Evolutionary conservation across 2,329 filamentous ascomycete genomes (phyloP).

Genomic region (Phyllosticta paracitricarpa): DNA sequence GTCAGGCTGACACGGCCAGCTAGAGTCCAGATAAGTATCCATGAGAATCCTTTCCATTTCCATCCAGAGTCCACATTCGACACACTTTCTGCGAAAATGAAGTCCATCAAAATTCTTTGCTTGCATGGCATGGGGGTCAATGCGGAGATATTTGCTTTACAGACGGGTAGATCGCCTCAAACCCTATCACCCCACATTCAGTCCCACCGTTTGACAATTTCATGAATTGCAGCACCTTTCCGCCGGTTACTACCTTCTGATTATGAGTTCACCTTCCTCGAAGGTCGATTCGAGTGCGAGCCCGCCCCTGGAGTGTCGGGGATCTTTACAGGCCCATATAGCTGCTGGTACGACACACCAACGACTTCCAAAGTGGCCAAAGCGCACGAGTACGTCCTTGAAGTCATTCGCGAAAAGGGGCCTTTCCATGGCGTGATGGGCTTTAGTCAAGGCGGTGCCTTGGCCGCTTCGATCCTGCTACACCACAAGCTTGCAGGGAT

Average conservation of each 20-base stretch:
- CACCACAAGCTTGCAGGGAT: slow-evolving; percentile 16
- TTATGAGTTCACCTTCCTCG: background rate
- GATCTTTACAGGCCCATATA: background rate
- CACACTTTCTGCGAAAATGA: background rate
- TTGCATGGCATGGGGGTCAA: slow-evolving; percentile 28
- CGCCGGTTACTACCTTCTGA: background rate
- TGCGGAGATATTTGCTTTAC: slow-evolving; percentile 15
- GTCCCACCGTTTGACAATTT: no score
- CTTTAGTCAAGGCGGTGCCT: slow-evolving; percentile 26
- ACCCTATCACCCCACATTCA: no score
- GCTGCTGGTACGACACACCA: slow-evolving; percentile 1
- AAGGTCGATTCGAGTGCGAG: background rate
- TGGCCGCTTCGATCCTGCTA: slow-evolving; percentile 22
- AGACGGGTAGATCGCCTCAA: background rate
- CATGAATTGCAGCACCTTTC: background rate
- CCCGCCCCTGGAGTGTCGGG: background rate
- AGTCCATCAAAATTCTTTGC: slow-evolving; percentile 17
- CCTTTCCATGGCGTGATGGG: slow-evolving; percentile 26
- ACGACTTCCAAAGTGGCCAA: background rate
- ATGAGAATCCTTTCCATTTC: no score
- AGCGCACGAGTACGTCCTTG: slow-evolving; percentile 10
- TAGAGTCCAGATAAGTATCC: no score
- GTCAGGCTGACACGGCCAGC: no score
- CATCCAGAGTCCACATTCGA: no score
- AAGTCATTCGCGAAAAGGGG: slow-evolving; percentile 19